Conservation (phyloP, 2,329 filamentous ascomycete genomes). For the Phaeomoniella chlamydospora region DNA sequence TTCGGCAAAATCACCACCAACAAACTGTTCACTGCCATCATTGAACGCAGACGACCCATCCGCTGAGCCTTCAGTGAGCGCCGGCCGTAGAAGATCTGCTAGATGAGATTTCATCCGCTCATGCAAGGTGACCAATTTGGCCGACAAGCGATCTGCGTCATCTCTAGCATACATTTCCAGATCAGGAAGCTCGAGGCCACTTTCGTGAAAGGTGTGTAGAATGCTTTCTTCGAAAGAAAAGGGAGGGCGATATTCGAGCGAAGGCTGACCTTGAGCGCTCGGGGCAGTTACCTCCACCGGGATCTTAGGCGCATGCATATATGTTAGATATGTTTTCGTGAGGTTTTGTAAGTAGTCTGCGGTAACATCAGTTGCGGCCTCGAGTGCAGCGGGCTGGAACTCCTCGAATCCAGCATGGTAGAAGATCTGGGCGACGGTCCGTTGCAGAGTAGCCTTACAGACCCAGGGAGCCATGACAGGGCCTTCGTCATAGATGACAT, state of each 20-base stretch:
- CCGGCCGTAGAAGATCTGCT: constrained; percentile 83
- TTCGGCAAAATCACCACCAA: constrained; percentile 92
- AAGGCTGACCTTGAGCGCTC: constrained; percentile 17
- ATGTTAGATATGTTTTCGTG: constrained; percentile 63
- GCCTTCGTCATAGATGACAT: constrained; percentile 78
- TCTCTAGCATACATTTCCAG: constrained; percentile 83
- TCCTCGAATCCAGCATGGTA: constrained; percentile 97
- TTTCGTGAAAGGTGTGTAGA: constrained; percentile 71
- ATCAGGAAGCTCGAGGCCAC: constrained; percentile 65
- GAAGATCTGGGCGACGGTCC: constrained; percentile 85
- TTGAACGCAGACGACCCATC: constrained; percentile 88
- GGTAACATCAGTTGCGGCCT: constrained; percentile 78
- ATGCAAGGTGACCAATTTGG: constrained; percentile 70
- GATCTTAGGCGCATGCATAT: constrained; percentile 69
- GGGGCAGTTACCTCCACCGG: constrained; percentile 33
- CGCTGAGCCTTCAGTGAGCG: constrained; percentile 61
- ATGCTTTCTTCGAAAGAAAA: constrained; percentile 77
- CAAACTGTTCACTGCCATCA: constrained; percentile 92
- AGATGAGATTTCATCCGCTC: constrained; percentile 91
- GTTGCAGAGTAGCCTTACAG: constrained; percentile 71
- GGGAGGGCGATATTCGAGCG: constrained; percentile 42
- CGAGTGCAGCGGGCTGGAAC: constrained; percentile 84
- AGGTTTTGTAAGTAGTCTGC: constrained; percentile 82
- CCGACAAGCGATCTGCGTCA: constrained; percentile 73
- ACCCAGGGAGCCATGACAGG: constrained; percentile 74